Conservation (phyloP, 345 rosid species). For the Mercurialis annua region DNA sequence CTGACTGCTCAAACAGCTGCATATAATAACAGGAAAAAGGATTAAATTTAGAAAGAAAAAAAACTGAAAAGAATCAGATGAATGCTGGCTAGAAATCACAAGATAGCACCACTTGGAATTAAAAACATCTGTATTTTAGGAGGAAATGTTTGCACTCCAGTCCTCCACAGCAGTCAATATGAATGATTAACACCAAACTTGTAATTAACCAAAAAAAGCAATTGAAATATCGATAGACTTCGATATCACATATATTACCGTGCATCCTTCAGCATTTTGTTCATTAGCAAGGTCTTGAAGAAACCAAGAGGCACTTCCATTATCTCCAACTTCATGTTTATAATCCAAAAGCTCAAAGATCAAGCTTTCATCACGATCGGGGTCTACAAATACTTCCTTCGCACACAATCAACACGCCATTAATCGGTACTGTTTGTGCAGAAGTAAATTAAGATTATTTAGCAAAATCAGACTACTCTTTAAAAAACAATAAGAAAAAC, state of each 20-base stretch:
- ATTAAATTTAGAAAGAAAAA: constrained; percentile 1
- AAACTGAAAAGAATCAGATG: background rate
- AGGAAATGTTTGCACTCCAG: background rate
- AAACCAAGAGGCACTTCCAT: constrained; percentile 69
- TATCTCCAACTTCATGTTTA: constrained; percentile 58
- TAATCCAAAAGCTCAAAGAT: constrained; percentile 70
- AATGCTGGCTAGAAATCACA: background rate
- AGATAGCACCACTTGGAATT: too few relatives aligned
- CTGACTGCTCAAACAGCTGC: constrained; percentile 73
- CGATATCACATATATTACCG: constrained; percentile 28
- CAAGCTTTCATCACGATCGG: constrained; percentile 82
- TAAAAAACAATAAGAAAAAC: too few relatives aligned
- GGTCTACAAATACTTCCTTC: constrained; percentile 81
- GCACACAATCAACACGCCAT: background rate
- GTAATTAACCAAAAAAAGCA: too few relatives aligned
- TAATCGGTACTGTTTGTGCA: too few relatives aligned
- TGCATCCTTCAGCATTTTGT: constrained; percentile 65
- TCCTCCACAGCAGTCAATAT: background rate
- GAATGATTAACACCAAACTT: too few relatives aligned
- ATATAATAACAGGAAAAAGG: background rate
- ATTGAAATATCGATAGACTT: too few relatives aligned
- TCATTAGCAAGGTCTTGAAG: constrained; percentile 67
- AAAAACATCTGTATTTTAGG: too few relatives aligned
- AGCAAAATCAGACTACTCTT: too few relatives aligned
- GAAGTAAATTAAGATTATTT: too few relatives aligned